Conservation (phyloP, 148 eudicot genomes). For the Persicaria tinctoria region DNA sequence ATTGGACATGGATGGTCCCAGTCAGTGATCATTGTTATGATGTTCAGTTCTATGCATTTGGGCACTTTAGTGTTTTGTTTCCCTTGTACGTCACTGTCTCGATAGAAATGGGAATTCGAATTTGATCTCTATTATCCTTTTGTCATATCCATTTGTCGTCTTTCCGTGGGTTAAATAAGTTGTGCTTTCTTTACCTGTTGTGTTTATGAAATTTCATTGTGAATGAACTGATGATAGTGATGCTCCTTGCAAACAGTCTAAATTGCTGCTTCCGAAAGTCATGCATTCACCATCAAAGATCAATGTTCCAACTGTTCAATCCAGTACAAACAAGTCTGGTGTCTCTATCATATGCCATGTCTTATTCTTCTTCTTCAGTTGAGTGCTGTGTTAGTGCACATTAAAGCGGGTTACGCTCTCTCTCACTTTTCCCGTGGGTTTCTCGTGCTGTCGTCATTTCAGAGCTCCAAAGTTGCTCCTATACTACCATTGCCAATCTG, state of each 20-base stretch:
- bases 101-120: background rate
- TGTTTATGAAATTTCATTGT: background rate
- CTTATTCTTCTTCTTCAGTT: conserved; percentile 1
- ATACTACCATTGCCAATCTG: background rate
- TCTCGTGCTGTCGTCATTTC: background rate
- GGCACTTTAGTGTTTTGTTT: background rate
- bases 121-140: background rate
- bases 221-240: conserved; percentile 1
- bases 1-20: too few relatives aligned
- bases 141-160: background rate
- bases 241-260: background rate
- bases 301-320: background rate
- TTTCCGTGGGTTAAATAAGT: background rate
- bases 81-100: background rate
- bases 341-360: background rate
- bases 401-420: background rate
- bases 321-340: background rate
- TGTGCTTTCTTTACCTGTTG: background rate
- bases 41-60: background rate
- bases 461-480: background rate
- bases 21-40: background rate
- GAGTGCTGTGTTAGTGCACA: background rate
- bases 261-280: background rate
- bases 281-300: background rate
- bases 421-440: background rate